Evolutionary conservation across 2,329 filamentous ascomycete genomes (phyloP).

Genomic region (Ascochyta koolunga): DNA sequence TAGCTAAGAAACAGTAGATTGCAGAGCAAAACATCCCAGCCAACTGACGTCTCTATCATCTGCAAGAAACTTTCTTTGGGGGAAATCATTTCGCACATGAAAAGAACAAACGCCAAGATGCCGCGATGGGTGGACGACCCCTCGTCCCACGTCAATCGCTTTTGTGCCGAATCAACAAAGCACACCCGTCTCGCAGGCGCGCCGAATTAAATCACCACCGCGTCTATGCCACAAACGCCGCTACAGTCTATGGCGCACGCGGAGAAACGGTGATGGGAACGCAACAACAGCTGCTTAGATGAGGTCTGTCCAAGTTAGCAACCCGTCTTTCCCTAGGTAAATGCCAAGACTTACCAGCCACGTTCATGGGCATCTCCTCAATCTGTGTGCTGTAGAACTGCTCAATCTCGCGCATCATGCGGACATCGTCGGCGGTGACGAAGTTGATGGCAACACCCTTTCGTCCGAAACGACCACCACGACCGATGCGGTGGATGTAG

Average conservation of each 20-base stretch:
- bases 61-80: constrained; percentile 44
- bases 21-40: constrained; percentile 36
- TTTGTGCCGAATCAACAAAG: constrained; percentile 42
- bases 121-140: constrained; percentile 43
- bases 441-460: constrained; percentile 99
- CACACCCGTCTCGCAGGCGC: constrained; percentile 40
- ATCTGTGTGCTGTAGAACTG: constrained; percentile 99
- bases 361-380: constrained; percentile 99
- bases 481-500: constrained; percentile 99
- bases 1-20: constrained; percentile 44
- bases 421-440: constrained; percentile 97
- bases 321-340: background rate
- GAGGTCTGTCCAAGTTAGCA: constrained; percentile 41
- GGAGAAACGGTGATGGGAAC: constrained; percentile 34
- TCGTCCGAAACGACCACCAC: constrained; percentile 98
- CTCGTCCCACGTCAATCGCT: constrained; percentile 43
- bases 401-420: constrained; percentile 99
- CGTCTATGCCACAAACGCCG: constrained; percentile 32
- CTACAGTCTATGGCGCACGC: constrained; percentile 31
- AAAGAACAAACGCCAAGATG: constrained; percentile 51
- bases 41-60: constrained; percentile 46
- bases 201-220: constrained; percentile 41
- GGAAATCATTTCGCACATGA: constrained; percentile 49
- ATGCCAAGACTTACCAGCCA: constrained; percentile 61
- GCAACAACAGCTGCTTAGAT: constrained; percentile 46